phyloP scores from a whole-genome alignment of 441 rosid genomes.

The Iberis amara region DNA sequence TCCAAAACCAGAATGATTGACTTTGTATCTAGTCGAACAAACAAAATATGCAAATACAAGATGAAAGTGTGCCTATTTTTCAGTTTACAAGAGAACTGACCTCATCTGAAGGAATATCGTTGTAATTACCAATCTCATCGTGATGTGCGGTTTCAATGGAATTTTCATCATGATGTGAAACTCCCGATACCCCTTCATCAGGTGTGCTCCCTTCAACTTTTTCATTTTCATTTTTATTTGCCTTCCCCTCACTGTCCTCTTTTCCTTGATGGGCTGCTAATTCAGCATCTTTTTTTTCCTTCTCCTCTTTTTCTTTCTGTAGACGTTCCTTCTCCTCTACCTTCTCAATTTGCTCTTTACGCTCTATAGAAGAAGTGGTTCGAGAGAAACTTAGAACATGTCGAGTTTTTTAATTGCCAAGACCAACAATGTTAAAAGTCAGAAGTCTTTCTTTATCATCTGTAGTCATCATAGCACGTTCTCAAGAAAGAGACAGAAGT shows the following conservation, averaged over 20 bases:
- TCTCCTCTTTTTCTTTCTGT: constrained; percentile 79
- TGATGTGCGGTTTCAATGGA: constrained; percentile 30
- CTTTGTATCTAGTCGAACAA: too few species aligned
- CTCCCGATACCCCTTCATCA: constrained; percentile 36
- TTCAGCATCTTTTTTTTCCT: constrained; percentile 68
- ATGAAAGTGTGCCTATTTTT: constrained; percentile 2
- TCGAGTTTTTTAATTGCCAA: neutral
- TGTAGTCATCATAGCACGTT: neutral
- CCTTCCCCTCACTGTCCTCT: constrained; percentile 35
- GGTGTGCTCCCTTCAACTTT: constrained; percentile 32
- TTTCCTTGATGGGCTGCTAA: constrained; percentile 36
- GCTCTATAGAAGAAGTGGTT: constrained; percentile 42
- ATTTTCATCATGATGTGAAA: constrained; percentile 33
- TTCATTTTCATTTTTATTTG: constrained; percentile 32
- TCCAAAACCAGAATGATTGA: too few species aligned
- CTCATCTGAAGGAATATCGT: constrained; percentile 51
- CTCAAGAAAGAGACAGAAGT: constrained; percentile 2
- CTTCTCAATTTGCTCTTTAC: constrained; percentile 83
- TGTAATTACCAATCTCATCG: constrained; percentile 47
- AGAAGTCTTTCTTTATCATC: neutral
- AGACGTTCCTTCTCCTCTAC: constrained; percentile 79
- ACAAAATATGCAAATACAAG: neutral
- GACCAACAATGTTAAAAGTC: constrained; percentile 3
- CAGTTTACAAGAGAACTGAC: constrained; percentile 36
- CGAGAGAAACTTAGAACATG: constrained; percentile 13